Base-by-base conservation (phyloP, 805 yeast genomes). In the Sugiyamaella mastotermitis region DNA sequence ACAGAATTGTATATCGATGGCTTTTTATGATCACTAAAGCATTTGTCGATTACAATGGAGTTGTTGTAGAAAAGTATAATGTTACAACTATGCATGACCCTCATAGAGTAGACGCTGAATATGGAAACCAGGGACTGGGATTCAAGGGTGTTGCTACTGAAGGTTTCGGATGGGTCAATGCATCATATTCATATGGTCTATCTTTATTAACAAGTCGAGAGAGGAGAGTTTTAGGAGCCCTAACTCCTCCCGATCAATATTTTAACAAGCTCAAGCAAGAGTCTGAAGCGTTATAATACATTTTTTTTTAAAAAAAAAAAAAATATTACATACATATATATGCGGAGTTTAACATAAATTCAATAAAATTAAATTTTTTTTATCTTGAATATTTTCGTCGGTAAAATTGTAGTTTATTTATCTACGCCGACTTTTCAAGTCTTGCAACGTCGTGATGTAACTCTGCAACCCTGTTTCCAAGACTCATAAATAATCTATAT, bases 151-250 rank as follows among this genome's bases (percentile, higher is more conserved):
- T 83, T 29, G 94, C 95, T 0, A 80, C 83, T 5, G 97, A 92
- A 62, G 98, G 98, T 1, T 90, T 90, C 60, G 98, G 97, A 1
- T 90, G 98, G 98, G 96, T 90, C 36, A 90, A 90, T 64, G 82
- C 97, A 4, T 78, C 92, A 50, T 87, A 75, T 60, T 52, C 81
- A 19, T 58, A 82, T 44, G 96, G 96, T 0, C 63, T 86, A 44
- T 69, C 80, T 16, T 74, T 74, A 42, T 63, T 83, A 60, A 77
- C 76, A 46, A 67, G 69, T 35, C 78, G 75, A 47, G 87, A 88
- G 2, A 69, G 69, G 42, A 69, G 95, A 45, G 85, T 88, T 1
- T 65, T 87, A 44, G 95, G 94, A 0, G 73, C 88, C 3, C 75
- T 82, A 37, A 78, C 87, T 2, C 76, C 85, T 3, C 94, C 94